Conservation (phyloP, 768 basidiomycete species). For the Pilatotrama ljubarskyi region DNA sequence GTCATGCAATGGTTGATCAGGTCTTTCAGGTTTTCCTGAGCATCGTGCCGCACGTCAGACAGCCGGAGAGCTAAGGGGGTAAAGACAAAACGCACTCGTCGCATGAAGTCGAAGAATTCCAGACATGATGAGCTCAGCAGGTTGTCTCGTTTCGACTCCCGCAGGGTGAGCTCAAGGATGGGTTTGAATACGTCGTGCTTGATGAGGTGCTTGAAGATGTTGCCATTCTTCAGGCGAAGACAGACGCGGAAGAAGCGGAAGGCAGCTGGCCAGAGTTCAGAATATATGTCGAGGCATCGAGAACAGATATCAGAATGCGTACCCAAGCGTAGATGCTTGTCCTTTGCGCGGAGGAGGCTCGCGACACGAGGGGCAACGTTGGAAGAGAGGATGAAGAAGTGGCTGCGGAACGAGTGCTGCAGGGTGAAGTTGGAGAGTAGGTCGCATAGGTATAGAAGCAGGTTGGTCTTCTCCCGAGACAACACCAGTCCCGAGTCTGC, state of each 20-base stretch:
- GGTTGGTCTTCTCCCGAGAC: slow-evolving; percentile 75
- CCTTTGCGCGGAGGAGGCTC: slow-evolving; percentile 73
- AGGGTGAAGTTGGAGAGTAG: slow-evolving; percentile 83
- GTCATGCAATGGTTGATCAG: slow-evolving; percentile 84
- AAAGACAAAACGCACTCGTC: slow-evolving; percentile 53
- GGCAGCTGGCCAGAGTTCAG: slow-evolving; percentile 56
- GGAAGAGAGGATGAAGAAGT: slow-evolving; percentile 85
- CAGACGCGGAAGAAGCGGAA: slow-evolving; percentile 90
- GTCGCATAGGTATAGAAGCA: slow-evolving; percentile 89
- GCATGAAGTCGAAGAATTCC: slow-evolving; percentile 92
- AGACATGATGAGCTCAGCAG: slow-evolving; percentile 93
- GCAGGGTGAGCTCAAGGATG: slow-evolving; percentile 78
- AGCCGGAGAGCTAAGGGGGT: neutral
- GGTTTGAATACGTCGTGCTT: slow-evolving; percentile 85
- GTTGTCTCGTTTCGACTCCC: slow-evolving; percentile 87
- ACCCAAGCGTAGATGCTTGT: slow-evolving; percentile 95
- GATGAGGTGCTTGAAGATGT: slow-evolving; percentile 70
- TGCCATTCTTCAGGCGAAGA: slow-evolving; percentile 79
- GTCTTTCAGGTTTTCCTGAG: slow-evolving; percentile 85
- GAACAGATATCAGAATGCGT: slow-evolving; percentile 31
- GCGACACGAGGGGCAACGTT: slow-evolving; percentile 75
- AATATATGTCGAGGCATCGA: neutral
- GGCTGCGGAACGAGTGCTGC: slow-evolving; percentile 90
- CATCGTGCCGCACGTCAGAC: slow-evolving; percentile 2
- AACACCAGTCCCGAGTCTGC: slow-evolving; percentile 56